These are phyloP conservation scores for Hyaloperonospora arabidopsidis DNA, from an alignment of 352 stramenopile species.

Conservation along the genomic window DNA sequence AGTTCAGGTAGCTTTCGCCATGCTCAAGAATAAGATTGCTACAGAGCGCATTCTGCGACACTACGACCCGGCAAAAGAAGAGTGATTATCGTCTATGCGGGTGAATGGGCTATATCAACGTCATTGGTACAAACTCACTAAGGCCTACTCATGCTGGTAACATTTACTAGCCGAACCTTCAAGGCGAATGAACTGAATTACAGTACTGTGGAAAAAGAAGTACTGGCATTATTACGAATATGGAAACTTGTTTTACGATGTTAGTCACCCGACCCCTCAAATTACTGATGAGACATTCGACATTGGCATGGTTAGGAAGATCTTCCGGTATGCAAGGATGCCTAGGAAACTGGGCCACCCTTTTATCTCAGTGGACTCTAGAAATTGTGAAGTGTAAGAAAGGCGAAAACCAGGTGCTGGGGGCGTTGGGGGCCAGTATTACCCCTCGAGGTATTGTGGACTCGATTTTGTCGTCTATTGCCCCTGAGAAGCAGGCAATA, in stretches of 20 bases:
- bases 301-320: background rate
- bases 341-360: background rate
- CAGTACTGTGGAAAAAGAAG: too few species aligned
- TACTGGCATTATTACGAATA: too few species aligned
- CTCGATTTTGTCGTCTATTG: background rate
- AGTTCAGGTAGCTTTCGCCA: background rate
- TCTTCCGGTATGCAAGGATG: background rate
- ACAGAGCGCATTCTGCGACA: background rate
- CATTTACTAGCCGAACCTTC: too few species aligned
- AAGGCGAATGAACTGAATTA: too few species aligned
- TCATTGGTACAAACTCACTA: too few species aligned
- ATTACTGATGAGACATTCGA: background rate
- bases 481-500: background rate
- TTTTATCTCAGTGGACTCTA: background rate
- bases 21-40: background rate
- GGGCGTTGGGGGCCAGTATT: slow-evolving; percentile 2
- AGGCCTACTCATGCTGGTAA: too few species aligned
- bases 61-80: too few species aligned
- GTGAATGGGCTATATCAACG: too few species aligned
- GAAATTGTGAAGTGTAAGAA: slow-evolving; percentile 2
- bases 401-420: background rate
- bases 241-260: background rate
- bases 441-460: slow-evolving; percentile 2
- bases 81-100: too few species aligned
- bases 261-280: background rate